Percentiles rank a stretch among this genome's conserved stretches.
Conservation (phyloP, 169 alveolate species). For the Plasmodium fragile region DNA sequence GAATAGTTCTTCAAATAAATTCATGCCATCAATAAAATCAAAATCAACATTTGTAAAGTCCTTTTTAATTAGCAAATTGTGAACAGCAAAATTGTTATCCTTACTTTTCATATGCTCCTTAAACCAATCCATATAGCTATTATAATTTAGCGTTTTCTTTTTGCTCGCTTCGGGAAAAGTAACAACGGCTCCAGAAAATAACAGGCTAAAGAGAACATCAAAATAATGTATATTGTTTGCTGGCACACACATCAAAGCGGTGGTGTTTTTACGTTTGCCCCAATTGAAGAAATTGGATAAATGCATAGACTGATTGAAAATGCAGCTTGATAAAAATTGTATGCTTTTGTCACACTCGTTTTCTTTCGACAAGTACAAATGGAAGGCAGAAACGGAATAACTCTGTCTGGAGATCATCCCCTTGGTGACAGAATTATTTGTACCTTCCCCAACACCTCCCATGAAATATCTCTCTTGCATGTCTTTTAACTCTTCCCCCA, state of each 20-base stretch:
- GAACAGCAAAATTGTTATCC: conserved; percentile 41
- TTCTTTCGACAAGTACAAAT: conserved; percentile 52
- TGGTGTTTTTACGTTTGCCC: conserved; percentile 6
- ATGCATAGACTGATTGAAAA: conserved; percentile 28
- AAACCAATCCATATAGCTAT: conserved; percentile 70
- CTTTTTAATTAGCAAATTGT: conserved; percentile 37
- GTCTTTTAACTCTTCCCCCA: neutral
- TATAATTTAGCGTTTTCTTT: conserved; percentile 27
- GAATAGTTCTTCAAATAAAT: conserved; percentile 62
- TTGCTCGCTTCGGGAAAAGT: conserved; percentile 47
- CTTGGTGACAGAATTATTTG: neutral
- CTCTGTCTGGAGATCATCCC: neutral
- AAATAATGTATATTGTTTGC: conserved; percentile 60
- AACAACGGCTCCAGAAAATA: conserved; percentile 27
- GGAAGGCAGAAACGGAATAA: conserved; percentile 6
- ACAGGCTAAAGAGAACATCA: conserved; percentile 42
- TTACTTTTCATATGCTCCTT: conserved; percentile 46
- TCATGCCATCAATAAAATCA: conserved; percentile 54
- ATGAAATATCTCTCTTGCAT: neutral
- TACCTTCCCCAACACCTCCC: neutral
- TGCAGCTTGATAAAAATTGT: conserved; percentile 19
- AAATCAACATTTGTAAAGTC: conserved; percentile 31
- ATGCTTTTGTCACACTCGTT: conserved; percentile 71
- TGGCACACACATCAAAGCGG: conserved; percentile 45
- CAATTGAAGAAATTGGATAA: neutral